Evolutionary conservation across 2,329 filamentous ascomycete species (phyloP), one percentile per base, ranked within the genome.

Genomic region (Fusarium oxysporum): DNA sequence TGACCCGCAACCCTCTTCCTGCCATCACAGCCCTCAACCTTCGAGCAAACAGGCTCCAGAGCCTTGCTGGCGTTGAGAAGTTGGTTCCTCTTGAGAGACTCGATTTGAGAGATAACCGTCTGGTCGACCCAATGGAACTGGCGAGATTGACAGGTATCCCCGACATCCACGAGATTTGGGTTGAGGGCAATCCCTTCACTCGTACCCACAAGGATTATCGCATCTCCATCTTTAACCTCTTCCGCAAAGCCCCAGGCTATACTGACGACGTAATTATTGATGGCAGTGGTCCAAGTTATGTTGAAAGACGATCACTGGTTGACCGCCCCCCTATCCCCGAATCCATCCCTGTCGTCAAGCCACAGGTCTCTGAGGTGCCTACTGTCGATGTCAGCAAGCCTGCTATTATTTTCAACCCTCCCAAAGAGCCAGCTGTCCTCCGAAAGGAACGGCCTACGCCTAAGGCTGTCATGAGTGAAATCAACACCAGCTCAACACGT

Each of bases 11-110:
- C 77, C 94, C 96, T 17, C 87, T 99, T 9, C 96, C 96, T 33
- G 96, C 96, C 25, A 97, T 99, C 71, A 97, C 93, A 3, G 95
- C 95, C 3, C 86, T 99, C 64, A 98, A 98, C 78, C 88, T 99
- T 62, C 92, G 96, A 64, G 93, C 91, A 55, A 99, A 99, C 81
- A 91, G 95, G 50, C 88, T 99, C 66, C 89, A 91, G 65, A 97
- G 95, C 5, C 89, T 99, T 66, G 94, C 94, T 35, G 96, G 96
- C 4, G 91, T 98, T 48, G 96, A 99, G 83, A 93, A 93, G 77
- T 86, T 98, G 14, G 91, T 93, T 63, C 96, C 96, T 1, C 83
- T 99, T 57, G 96, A 99, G 83, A 90, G 96, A 66, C 86, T 99
- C 37, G 96, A 99, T 81, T 85, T 99, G 35, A 89, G 96, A 74